Percentiles rank a stretch among this genome's conserved stretches.
These are phyloP conservation scores for Castanea crenata DNA, from an alignment of 306 rosid species.

Conservation along the genomic window DNA sequence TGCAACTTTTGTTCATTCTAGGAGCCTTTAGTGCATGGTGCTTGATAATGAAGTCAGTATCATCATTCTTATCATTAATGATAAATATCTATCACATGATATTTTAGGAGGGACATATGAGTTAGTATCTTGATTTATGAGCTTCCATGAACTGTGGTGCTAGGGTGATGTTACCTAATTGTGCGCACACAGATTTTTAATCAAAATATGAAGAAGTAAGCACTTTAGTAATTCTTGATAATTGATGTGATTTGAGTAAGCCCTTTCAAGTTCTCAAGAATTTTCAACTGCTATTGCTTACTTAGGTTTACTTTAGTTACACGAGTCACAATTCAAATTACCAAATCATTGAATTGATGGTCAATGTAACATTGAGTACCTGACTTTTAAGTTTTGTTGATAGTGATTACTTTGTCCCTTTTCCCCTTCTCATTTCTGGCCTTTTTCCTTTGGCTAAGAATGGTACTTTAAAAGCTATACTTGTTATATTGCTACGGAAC, in stretches of 20 bases:
- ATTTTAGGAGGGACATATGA: not conserved
- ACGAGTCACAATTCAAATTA: not conserved
- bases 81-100: not conserved
- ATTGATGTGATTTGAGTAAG: not conserved
- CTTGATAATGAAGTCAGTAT: not conserved
- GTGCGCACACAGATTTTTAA: not conserved
- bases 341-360: not conserved
- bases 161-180: constrained; percentile 2
- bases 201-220: not conserved
- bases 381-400: not conserved
- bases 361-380: not conserved
- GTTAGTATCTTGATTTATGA: constrained; percentile 5
- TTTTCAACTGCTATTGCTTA: not conserved
- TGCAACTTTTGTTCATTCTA: not conserved
- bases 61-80: not conserved
- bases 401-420: not conserved
- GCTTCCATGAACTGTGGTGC: not conserved
- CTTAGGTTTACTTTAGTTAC: not conserved
- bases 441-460: not conserved
- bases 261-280: not conserved
- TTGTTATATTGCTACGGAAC: not conserved
- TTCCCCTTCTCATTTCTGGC: not conserved
- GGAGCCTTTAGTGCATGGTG: not conserved
- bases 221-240: not conserved
- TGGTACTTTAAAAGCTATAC: not conserved